Evolutionary conservation across 768 basidiomycete genomes (phyloP), one percentile per base, ranked within the genome.

Genomic region (Boletus huronensis): DNA sequence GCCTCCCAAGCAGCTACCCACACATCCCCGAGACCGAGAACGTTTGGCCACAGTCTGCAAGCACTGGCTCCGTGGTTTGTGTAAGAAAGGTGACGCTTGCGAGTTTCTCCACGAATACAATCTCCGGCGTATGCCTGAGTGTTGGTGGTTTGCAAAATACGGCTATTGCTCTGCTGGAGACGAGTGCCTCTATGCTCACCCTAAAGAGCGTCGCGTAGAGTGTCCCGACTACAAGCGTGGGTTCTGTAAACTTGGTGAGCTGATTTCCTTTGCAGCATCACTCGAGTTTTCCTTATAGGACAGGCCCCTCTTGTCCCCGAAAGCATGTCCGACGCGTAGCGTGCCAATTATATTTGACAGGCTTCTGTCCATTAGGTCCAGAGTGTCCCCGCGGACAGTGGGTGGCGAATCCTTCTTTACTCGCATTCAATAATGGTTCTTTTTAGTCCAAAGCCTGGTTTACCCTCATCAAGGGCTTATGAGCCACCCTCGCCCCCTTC

Each of bases 51-150:
- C 96, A 3, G 95, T 99, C 17, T 99, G 97, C 76, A 98, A 98
- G 74, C 97, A 98, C 74, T 98, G 96, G 90, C 82, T 99, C 40
- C 84, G 97, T 53, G 97, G 97, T 14, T 79, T 99, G 17, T 98
- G 97, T 74, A 98, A 98, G 76, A 98, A 98, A 72, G 96, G 94
- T 50, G 90, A 95, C 67, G 87, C 89, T 25, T 99, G 97, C 75
- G 97, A 98, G 75, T 99, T 98, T 72, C 80, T 98, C 68, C 97
- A 99, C 74, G 97, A 98, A 75, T 99, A 98, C 77, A 97, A 98
- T 70, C 80, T 99, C 48, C 77, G 97, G 55, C 87, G 92, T 57
- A 98, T 98, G 95, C 97, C 97, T 6, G 93, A 98, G 70, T 98
- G 97, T 66, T 97, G 93, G 88, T 98, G 94, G 94, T 98, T 86